phyloP scores from a whole-genome alignment of 306 rosid species.

The Castanea mollissima region DNA sequence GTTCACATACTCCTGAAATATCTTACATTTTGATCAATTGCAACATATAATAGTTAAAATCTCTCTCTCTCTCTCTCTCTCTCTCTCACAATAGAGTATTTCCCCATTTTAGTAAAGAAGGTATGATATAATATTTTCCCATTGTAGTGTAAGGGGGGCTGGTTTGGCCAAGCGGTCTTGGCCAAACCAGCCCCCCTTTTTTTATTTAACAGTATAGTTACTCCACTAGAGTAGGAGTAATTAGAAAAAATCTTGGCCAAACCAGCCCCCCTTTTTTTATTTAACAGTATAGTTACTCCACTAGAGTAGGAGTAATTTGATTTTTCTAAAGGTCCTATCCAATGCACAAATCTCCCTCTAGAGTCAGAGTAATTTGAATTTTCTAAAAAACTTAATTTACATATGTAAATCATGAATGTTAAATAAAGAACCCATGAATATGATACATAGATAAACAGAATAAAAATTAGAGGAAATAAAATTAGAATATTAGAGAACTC shows the following conservation, averaged over 20 bases:
- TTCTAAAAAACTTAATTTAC: not conserved
- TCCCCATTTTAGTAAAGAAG: not conserved
- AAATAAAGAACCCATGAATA: not conserved
- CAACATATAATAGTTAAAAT: not conserved
- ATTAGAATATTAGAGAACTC: not conserved
- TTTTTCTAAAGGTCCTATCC: not conserved
- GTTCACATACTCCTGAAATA: not conserved
- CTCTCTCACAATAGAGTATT: not conserved
- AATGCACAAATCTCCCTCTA: not conserved
- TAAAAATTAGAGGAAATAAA: not conserved
- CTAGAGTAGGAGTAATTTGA: not conserved
- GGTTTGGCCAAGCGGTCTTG: constrained; percentile 42
- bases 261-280: constrained; percentile 43
- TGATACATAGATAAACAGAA: not conserved
- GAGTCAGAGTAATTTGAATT: not conserved
- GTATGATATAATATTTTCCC: not conserved
- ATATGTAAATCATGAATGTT: not conserved
- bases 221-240: not conserved
- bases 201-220: constrained; percentile 13
- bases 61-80: not conserved
- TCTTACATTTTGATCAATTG: not conserved
- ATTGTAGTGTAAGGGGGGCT: constrained; percentile 37
- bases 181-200: constrained; percentile 47
- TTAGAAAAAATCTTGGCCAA: constrained; percentile 40
- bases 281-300: not conserved